Conservation (phyloP, 441 rosid genomes). For the Corymbia citriodora region DNA sequence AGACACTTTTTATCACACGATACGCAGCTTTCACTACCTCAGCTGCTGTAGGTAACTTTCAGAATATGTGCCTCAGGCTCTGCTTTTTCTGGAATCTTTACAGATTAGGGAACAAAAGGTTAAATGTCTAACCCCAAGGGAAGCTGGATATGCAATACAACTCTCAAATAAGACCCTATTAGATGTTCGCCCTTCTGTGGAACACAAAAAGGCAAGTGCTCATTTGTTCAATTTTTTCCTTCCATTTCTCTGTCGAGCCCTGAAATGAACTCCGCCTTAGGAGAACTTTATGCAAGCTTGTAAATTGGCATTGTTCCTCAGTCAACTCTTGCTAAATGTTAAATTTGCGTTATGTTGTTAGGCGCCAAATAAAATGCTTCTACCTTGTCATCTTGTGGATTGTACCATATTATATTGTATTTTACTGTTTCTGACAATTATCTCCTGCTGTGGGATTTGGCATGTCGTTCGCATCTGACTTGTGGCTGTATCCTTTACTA, state of each 20-base stretch:
- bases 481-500: not conserved
- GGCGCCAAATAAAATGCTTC: not conserved
- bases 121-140: slow-evolving; percentile 74
- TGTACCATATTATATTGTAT: not conserved
- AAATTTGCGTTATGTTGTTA: not conserved
- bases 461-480: not conserved
- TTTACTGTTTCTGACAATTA: not conserved
- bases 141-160: slow-evolving; percentile 94
- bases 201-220: slow-evolving; percentile 51
- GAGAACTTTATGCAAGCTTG: not conserved
- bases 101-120: slow-evolving; percentile 85
- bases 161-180: slow-evolving; percentile 74
- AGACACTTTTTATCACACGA: not conserved
- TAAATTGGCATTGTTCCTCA: not conserved
- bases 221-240: not conserved
- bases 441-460: not conserved
- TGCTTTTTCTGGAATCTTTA: slow-evolving; percentile 1
- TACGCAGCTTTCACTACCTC: not conserved
- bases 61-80: not conserved
- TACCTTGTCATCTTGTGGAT: not conserved
- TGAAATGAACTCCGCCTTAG: not conserved
- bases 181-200: slow-evolving; percentile 81
- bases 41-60: not conserved
- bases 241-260: not conserved
- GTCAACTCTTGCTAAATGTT: not conserved